A percentile compares a stretch with the other conserved stretches of the same genome.
Conservation (phyloP, 2,329 filamentous ascomycete genomes). For the Tolypocladium sp. region DNA sequence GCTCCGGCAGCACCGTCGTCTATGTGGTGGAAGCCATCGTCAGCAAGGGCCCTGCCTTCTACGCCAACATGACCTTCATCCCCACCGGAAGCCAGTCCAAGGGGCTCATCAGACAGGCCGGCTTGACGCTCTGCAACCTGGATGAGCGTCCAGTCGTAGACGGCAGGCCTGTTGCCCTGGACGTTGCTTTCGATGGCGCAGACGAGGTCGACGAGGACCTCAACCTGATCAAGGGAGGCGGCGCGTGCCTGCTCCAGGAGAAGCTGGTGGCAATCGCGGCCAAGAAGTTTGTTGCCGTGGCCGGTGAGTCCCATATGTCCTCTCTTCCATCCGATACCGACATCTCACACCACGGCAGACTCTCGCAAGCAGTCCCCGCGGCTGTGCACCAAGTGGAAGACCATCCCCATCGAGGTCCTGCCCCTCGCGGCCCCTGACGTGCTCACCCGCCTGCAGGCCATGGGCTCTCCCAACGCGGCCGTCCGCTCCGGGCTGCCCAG, state of each 20-base stretch:
- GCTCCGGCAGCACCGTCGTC: slow-evolving; percentile 72
- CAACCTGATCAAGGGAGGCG: slow-evolving; percentile 96
- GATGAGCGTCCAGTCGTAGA: slow-evolving; percentile 54
- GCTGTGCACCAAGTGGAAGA: slow-evolving; percentile 68
- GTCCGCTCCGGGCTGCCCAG: slow-evolving; percentile 64
- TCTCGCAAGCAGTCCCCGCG: slow-evolving; percentile 79
- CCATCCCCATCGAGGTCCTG: slow-evolving; percentile 88
- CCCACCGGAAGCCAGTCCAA: slow-evolving; percentile 90
- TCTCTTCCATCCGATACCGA: neutral
- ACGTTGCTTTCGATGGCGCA: slow-evolving; percentile 91
- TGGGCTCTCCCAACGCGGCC: slow-evolving; percentile 64
- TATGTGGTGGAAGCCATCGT: slow-evolving; percentile 79
- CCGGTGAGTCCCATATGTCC: slow-evolving; percentile 41
- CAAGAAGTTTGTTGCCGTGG: slow-evolving; percentile 80
- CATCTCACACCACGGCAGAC: slow-evolving; percentile 39
- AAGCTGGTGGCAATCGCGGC: slow-evolving; percentile 85
- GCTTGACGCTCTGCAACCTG: slow-evolving; percentile 68
- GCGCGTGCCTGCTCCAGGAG: slow-evolving; percentile 96
- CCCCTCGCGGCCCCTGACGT: slow-evolving; percentile 75
- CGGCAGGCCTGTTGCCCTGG: slow-evolving; percentile 46
- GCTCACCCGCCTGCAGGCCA: slow-evolving; percentile 56
- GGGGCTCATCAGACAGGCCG: slow-evolving; percentile 72
- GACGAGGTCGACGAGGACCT: slow-evolving; percentile 93
- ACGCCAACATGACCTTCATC: slow-evolving; percentile 67
- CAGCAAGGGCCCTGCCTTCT: slow-evolving; percentile 44